Evolutionary conservation across 2,329 filamentous ascomycete genomes (phyloP), one percentile per base, ranked within the genome.

Genomic region (Biscogniauxia marginata): DNA sequence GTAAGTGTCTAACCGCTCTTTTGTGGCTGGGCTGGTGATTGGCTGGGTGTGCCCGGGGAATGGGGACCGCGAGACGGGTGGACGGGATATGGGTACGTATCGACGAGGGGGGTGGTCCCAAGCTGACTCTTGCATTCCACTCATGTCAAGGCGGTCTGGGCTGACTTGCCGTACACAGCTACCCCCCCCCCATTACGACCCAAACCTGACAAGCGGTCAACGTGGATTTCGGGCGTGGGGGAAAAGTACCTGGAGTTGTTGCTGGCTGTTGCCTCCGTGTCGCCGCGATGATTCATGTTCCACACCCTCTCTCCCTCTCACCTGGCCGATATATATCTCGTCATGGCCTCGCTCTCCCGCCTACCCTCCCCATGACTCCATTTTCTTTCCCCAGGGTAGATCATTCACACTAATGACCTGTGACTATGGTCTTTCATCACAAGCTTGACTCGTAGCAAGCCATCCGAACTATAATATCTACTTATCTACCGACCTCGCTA

Each of bases 301-400:
- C 30, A 39, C 30, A 39, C 30, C 30, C 21, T 21, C 45, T 18
- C 45, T 20, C 21, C 7, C 21, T 21, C 20, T 49, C 50, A 46
- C 59, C 58, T 57, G 47, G 55, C 46, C 52, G 49, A 60, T 65
- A 69, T 68, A 69, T 69, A 69, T 67, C 60, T 67, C 60, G 59
- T 55, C 63, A 60, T 65, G 58, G 53, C 62, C 63, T 58, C 61
- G 64, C 66, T 64, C 56, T 44, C 49, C 30, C 30, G 54, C 58
- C 60, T 56, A 48, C 56, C 52, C 58, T 60, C 58, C 60, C 57
- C 63, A 64, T 67, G 65, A 60, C 59, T 61, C 62, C 56, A 63
- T 54, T 58, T 62, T 54, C 53, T 59, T 60, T 50, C 62, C 61
- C 65, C 59, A 55, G 24, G 39, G 48, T 63, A 61, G 60, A 62